phyloP scores from a whole-genome alignment of 2,329 filamentous ascomycete genomes.

The Trichoderma simmonsii region DNA sequence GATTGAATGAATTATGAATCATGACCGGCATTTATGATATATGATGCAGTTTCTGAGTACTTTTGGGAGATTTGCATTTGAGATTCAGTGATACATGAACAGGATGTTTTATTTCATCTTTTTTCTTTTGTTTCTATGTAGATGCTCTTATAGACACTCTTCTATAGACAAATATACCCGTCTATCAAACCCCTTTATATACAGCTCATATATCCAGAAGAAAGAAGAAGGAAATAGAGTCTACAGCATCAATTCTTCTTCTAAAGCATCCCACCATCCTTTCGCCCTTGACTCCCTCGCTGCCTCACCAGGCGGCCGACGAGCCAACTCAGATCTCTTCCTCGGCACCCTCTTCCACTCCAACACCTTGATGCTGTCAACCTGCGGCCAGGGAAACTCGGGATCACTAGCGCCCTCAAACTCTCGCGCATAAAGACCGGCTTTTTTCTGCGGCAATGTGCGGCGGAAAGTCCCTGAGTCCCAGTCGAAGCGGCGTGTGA shows the following conservation, averaged over 20 bases:
- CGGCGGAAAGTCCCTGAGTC: conserved; percentile 18
- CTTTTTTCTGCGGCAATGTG: conserved; percentile 30
- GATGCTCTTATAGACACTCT: not conserved
- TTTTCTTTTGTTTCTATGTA: not conserved
- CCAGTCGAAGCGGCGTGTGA: conserved; percentile 26
- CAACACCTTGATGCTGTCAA: conserved; percentile 24
- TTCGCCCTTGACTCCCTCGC: conserved; percentile 20
- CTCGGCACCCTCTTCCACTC: conserved; percentile 28
- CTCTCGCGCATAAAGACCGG: conserved; percentile 18
- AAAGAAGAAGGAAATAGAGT: not conserved
- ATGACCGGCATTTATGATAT: not conserved
- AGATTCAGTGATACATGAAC: not conserved
- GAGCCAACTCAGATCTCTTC: conserved; percentile 21
- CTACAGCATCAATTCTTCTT: conserved; percentile 32
- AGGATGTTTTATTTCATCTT: no score
- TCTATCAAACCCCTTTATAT: not conserved
- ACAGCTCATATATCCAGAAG: not conserved
- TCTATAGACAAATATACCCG: not conserved
- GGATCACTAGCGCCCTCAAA: conserved; percentile 20
- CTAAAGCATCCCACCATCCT: conserved; percentile 31
- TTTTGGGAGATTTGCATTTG: not conserved
- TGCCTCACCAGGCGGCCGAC: conserved; percentile 22
- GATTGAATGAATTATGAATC: conserved; percentile 10
- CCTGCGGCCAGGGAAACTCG: conserved; percentile 27
- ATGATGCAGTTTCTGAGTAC: not conserved